phyloP scores from a whole-genome alignment of 371 early-diverging fungal species.

The Mortierella sp. region DNA sequence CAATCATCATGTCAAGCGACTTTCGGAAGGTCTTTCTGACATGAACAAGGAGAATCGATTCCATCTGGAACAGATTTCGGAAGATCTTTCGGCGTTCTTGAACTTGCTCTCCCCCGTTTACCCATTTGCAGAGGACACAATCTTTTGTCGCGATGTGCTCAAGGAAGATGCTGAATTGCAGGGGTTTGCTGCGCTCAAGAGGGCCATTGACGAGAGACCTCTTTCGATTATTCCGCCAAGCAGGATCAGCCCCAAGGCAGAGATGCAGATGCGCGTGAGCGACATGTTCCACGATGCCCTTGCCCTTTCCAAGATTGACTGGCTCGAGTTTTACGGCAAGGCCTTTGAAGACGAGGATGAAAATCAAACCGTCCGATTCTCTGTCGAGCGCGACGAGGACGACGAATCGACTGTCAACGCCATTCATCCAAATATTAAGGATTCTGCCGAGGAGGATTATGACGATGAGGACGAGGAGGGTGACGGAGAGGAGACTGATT shows the following conservation, averaged over 20 bases:
- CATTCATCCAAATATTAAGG: slow-evolving; percentile 13
- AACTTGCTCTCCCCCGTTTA: slow-evolving; percentile 31
- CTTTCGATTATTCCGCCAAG: slow-evolving; percentile 50
- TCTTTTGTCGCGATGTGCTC: slow-evolving; percentile 56
- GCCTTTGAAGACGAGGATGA: slow-evolving; percentile 16
- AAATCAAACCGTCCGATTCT: slow-evolving; percentile 31
- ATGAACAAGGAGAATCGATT: slow-evolving; percentile 33
- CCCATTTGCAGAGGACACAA: slow-evolving; percentile 35
- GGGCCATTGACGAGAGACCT: slow-evolving; percentile 55
- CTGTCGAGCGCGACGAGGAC: slow-evolving; percentile 27
- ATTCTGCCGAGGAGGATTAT: slow-evolving; percentile 17
- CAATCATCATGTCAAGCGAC: slow-evolving; percentile 45
- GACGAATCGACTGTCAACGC: slow-evolving; percentile 24
- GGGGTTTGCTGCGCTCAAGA: slow-evolving; percentile 56
- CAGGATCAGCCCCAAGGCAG: slow-evolving; percentile 51
- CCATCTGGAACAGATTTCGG: slow-evolving; percentile 33
- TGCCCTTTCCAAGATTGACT: slow-evolving; percentile 29
- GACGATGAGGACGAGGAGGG: slow-evolving; percentile 21
- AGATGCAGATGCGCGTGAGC: slow-evolving; percentile 56
- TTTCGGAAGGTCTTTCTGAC: slow-evolving; percentile 43
- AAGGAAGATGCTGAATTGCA: slow-evolving; percentile 58
- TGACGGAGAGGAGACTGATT: slow-evolving; percentile 39
- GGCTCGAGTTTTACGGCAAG: slow-evolving; percentile 41
- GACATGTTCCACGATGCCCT: slow-evolving; percentile 57
- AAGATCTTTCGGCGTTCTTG: slow-evolving; percentile 35